Evolutionary conservation across 2,329 filamentous ascomycete genomes (phyloP), one percentile per base, ranked within the genome.

Genomic region (Colletotrichum spaethianum): DNA sequence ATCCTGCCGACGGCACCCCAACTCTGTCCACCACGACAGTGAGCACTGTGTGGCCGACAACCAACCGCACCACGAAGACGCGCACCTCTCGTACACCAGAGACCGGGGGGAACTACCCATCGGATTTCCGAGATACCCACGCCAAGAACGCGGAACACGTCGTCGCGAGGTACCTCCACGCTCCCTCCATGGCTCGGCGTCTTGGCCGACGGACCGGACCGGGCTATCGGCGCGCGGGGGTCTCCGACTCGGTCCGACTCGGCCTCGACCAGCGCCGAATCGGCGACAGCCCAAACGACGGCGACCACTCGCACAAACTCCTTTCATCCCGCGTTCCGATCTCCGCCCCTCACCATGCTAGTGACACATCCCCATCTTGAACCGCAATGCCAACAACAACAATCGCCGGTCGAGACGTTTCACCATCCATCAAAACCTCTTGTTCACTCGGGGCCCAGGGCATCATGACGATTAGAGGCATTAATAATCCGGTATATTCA

Each of bases 401-500:
- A 14, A 31, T 3, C 6, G 20, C 6, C 44, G 1, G 4, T 9
- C 20, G 42, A 44, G 42, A 48, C 44, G 4, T 48, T 11, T 16
- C 36, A 23, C n/a, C 36, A 42, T 53, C 42, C 42, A 44, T 44
- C 20, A 31, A 33, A 3, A 6, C 28, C 18, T 12, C 18, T 9
- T 46, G 31, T 44, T 50, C 31, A 52, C 44, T 50, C 20, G 23
- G 26, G 57, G 18, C 23, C 18, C 26, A 20, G 3, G 26, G 2
- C 16, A n/a, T 23, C 31, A 16, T 8, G 1, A 16, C 28, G 23
- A n/a, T 31, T 16, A 52, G 26, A 36, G 52, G 63, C 46, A 61
- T 59, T 69, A 64, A 40, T 60, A 63, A 72, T 63, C 59, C 70
- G 63, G 65, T 72, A 50, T 63, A 64, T 72, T 69, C 59, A 63